Base-by-base conservation (phyloP, 768 basidiomycete genomes). In the Auricularia cornea region DNA sequence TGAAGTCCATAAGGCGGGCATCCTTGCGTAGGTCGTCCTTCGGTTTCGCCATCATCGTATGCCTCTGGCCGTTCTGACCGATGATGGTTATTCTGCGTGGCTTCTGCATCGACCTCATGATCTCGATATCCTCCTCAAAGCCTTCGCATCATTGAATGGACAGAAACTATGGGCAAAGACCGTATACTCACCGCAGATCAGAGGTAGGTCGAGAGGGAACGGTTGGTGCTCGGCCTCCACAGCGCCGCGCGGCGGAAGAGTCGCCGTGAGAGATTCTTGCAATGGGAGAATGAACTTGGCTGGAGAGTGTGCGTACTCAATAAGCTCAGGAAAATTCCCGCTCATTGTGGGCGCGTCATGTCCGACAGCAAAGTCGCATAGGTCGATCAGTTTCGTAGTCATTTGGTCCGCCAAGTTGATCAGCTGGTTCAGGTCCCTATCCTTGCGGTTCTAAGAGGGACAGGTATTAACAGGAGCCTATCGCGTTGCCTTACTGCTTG, bases 21-120 rank as follows among this genome's bases (percentile, higher is more conserved):
- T 99, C 97, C 78, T 99, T 99, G 41, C 97, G 83, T 33, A 99
- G 80, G 75, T 99, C 97, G 72, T 99, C 97, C 73, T 94, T 93
- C 8, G 96, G 96, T 73, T 99, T 99, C 60, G 92, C 92, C 6
- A 99, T 80, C 79, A 98, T 98, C 75, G 86, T 87, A 77, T 98
- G 98, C 12, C 76, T 77, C 63, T 87, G 84, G 1, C 94, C 94
- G 70, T 98, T 85, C 66, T 84, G 88, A 1, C 92, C 95, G 31
- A 76, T 77, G 59, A 98, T 88, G 1, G 86, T 87, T 64, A 99
- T 84, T 75, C 96, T 97, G 68, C 93, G 87, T 4, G 97, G 97
- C 70, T 85, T 89, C 31, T 92, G 91, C 29, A 98, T 76, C 3
- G 97, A 97, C 23, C 79, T 82, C 95, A 99, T 98, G 70, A 99